These are phyloP conservation scores for Psilocybe azurescens DNA, from an alignment of 768 basidiomycete species.

Conservation along the genomic window DNA sequence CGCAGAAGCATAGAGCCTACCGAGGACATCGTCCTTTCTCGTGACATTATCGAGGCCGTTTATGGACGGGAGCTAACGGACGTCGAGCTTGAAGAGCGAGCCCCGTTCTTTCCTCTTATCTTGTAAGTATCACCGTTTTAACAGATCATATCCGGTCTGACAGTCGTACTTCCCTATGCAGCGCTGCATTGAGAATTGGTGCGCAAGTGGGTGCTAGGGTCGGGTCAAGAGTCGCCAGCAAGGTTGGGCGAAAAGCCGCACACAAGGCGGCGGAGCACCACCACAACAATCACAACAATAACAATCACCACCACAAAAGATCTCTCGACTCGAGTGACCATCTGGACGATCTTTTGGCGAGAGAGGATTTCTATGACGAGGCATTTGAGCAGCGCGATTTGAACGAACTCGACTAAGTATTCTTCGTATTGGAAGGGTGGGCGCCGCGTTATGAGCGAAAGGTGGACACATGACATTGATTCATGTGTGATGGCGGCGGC, in stretches of 20 bases:
- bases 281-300: slow-evolving; percentile 1
- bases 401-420: slow-evolving; percentile 6
- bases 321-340: background rate
- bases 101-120: slow-evolving; percentile 7
- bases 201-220: slow-evolving; percentile 4
- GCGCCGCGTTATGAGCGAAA: background rate
- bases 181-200: slow-evolving; percentile 9
- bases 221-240: background rate
- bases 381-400: slow-evolving; percentile 5
- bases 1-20: background rate
- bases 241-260: background rate
- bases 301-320: background rate
- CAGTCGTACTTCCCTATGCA: background rate
- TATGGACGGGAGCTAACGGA: slow-evolving; percentile 12
- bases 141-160: background rate
- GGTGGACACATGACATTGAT: too few relatives aligned
- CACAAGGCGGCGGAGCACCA: background rate
- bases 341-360: background rate
- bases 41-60: slow-evolving; percentile 4
- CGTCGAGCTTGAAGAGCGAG: slow-evolving; percentile 11
- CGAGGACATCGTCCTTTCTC: background rate
- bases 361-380: background rate
- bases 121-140: background rate
- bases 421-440: background rate
- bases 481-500: too few relatives aligned